Base-by-base conservation (phyloP, 805 yeast species). In the Candida palmyrensis region DNA sequence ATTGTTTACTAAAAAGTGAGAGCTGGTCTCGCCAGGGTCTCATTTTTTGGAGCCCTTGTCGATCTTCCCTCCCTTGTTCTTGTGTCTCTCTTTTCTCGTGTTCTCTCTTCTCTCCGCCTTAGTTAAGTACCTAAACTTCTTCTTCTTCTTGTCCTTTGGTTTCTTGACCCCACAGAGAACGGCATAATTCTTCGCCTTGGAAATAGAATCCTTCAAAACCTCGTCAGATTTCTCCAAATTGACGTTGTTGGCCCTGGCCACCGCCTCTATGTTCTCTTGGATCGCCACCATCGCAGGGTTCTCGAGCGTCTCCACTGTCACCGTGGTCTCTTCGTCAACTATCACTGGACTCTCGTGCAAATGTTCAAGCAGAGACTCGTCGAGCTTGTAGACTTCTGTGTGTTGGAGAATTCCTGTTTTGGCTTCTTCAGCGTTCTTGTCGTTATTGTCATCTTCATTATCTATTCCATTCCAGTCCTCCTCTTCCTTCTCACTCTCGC, bases 121-220 rank as follows among this genome's bases (percentile, higher is more conserved):
- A 31, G 92, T 75, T 55, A 89, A 69, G 48, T 89, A 90, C 60
- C 96, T 77, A 51, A 88, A 88, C 71, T 89, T 89, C 59, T 69
- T 74, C 40, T 55, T 59, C 21, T 48, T 51, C 34, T 49, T 43
- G 21, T 24, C 25, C 6, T 47, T 41, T 18, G 66, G 59, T 44
- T 75, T 72, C 26, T 68, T 56, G 43, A 68, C 72, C 12, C 84
- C 77, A 31, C 58, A 53, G 43, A 81, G 59, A 43, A 73, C 75
- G 1, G 96, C 97, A 48, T 90, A 88, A 51, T 84, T 77, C 47
- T 81, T 77, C 2, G 97, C 97, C 49, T 85, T 70, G 32, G 75
- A 70, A 31, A 90, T 77, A 32, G 95, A 80, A 40, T 77, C 73
- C 27, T 82, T 78, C 38, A 90, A 62, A 1, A 90, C 77, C 41